Evolutionary conservation across 2,329 filamentous ascomycete genomes (phyloP).

Genomic region (Fusarium domesticum): DNA sequence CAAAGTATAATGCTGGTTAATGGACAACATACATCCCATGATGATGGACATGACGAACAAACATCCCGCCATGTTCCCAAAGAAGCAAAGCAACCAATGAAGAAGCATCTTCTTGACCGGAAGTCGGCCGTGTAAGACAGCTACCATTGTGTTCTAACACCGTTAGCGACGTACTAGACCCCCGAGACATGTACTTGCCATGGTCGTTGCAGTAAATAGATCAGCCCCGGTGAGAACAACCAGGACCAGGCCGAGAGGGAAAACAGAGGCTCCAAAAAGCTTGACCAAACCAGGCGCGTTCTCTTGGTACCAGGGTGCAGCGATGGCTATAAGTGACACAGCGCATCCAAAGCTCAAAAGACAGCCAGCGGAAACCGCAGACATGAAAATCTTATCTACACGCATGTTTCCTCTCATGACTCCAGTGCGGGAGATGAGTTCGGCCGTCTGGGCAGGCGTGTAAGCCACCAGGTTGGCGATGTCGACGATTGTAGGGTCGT

Average conservation of each 20-base stretch:
- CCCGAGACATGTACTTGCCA: conserved; percentile 15
- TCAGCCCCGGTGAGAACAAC: conserved; percentile 22
- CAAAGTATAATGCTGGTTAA: too few species aligned
- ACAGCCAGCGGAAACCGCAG: conserved; percentile 20
- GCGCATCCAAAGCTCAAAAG: conserved; percentile 24
- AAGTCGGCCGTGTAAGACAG: conserved; percentile 21
- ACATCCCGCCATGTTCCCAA: conserved; percentile 47
- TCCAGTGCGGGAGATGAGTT: conserved; percentile 21
- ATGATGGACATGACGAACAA: conserved; percentile 48
- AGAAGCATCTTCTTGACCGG: conserved; percentile 24
- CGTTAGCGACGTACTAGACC: background rate
- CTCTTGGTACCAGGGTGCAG: conserved; percentile 24
- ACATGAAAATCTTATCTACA: conserved; percentile 22
- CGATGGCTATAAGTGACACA: conserved; percentile 19
- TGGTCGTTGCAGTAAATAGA: conserved; percentile 22
- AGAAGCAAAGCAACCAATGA: conserved; percentile 46
- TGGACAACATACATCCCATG: conserved; percentile 36
- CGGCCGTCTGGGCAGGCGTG: conserved; percentile 21
- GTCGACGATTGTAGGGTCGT: conserved; percentile 15
- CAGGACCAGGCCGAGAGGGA: conserved; percentile 22
- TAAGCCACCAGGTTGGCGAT: conserved; percentile 19
- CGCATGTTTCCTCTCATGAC: conserved; percentile 19
- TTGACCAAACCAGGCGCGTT: conserved; percentile 24
- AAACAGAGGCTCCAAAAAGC: conserved; percentile 21
- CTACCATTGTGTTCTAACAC: conserved; percentile 21